These are phyloP conservation scores for Centaurea solstitialis DNA, from an alignment of 129 eudicot species.

Conservation along the genomic window DNA sequence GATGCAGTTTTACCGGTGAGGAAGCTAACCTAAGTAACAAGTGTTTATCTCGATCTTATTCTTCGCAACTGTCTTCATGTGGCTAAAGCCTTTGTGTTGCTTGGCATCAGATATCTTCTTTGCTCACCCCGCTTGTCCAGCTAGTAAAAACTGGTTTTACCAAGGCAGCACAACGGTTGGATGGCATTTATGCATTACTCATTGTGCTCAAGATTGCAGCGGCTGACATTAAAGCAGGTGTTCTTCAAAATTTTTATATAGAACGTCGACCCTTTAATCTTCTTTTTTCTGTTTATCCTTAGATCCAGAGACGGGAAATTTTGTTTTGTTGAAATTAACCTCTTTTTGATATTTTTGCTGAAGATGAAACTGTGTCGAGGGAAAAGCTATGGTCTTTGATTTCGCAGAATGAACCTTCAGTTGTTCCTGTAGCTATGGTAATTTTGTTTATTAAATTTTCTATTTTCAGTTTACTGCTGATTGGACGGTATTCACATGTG, in stretches of 20 bases:
- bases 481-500: background rate
- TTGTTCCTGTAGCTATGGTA: slow-evolving; percentile 79
- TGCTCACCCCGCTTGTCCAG: slow-evolving; percentile 70
- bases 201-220: slow-evolving; percentile 75
- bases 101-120: slow-evolving; percentile 61
- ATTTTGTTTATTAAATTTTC: slow-evolving; percentile 8
- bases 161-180: slow-evolving; percentile 89
- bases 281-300: background rate
- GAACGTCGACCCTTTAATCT: background rate
- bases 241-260: background rate
- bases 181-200: slow-evolving; percentile 84
- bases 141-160: slow-evolving; percentile 88
- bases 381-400: slow-evolving; percentile 91
- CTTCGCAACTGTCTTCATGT: background rate
- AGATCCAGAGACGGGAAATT: background rate
- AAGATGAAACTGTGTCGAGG: slow-evolving; percentile 73
- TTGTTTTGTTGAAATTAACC: slow-evolving; percentile 1
- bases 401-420: slow-evolving; percentile 83
- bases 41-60: background rate
- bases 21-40: slow-evolving; percentile 19
- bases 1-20: slow-evolving; percentile 74
- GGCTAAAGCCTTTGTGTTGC: slow-evolving; percentile 3
- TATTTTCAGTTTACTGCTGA: background rate
- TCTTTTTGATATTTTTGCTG: slow-evolving; percentile 9
- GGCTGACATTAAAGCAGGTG: slow-evolving; percentile 89